Evolutionary conservation across 225 moss, liverwort and hornwort genomes (phyloP).

Genomic region (Pseudoscleropodium purum): DNA sequence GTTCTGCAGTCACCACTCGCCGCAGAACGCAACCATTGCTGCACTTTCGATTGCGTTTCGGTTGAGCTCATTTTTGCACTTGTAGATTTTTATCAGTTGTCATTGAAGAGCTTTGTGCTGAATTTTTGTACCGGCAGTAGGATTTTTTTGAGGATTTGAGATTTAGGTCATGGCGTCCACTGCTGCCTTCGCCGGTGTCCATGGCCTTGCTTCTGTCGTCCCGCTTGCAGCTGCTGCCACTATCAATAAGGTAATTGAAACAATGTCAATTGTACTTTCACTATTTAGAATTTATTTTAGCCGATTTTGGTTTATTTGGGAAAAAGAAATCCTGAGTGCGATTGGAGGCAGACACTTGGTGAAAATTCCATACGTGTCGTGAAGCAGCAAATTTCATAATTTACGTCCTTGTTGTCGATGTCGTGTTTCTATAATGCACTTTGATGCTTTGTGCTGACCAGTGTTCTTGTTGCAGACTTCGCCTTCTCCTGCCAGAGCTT

Average conservation of each 20-base stretch:
- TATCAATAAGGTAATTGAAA: conserved; percentile 2
- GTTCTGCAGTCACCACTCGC: not conserved
- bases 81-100: too few relatives aligned
- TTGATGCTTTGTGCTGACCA: not conserved
- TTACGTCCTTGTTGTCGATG: not conserved
- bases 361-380: not conserved
- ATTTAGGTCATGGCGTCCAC: conserved; percentile 25
- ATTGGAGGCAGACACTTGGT: not conserved
- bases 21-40: not conserved
- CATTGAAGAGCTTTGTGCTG: not conserved
- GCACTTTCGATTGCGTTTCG: not conserved
- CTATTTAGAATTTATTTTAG: not conserved
- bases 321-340: not conserved
- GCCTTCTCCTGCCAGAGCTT: not conserved
- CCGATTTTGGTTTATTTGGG: not conserved
- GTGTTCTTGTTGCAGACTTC: conserved; percentile 1
- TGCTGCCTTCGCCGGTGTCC: conserved; percentile 13
- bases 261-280: not conserved
- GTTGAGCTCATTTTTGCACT: not conserved
- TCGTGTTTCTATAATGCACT: not conserved
- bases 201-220: conserved; percentile 6
- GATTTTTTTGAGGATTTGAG: not conserved
- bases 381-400: not conserved
- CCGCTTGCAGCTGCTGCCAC: not conserved
- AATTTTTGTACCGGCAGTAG: not conserved